phyloP scores from a whole-genome alignment of 2,329 filamentous ascomycete species.

The Aureobasidium pullulans region DNA sequence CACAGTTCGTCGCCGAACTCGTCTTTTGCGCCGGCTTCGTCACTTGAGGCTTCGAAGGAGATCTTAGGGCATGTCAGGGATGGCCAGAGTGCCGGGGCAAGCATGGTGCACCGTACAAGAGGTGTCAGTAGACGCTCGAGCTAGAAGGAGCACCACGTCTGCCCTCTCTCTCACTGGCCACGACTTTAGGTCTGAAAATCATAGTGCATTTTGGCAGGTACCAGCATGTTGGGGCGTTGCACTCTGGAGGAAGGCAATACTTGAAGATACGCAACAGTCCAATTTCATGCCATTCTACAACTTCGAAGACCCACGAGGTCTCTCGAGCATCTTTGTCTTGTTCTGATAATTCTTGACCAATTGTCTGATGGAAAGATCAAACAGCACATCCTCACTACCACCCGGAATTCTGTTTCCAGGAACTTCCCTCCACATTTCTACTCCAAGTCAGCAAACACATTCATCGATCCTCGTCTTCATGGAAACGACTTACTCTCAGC shows the following conservation, averaged over 20 bases:
- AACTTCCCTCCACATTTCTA: slow-evolving; percentile 57
- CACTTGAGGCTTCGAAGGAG: neutral
- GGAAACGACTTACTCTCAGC: slow-evolving; percentile 52
- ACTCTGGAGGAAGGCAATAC: no score
- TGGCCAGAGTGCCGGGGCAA: neutral
- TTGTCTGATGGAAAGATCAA: slow-evolving; percentile 63
- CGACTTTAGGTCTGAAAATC: no score
- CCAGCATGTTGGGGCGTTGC: no score
- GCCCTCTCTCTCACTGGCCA: no score
- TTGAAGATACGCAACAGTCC: no score
- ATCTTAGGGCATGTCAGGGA: neutral
- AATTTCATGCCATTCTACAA: slow-evolving; percentile 23
- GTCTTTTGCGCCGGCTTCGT: neutral
- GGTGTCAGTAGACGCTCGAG: neutral
- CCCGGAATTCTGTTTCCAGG: slow-evolving; percentile 45
- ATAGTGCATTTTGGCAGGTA: no score
- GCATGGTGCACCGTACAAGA: neutral
- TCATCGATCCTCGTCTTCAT: neutral
- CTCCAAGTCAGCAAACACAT: neutral
- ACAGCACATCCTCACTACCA: slow-evolving; percentile 65
- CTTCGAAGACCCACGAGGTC: slow-evolving; percentile 35
- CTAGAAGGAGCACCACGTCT: no score
- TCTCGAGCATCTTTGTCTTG: slow-evolving; percentile 48
- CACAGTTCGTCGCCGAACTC: neutral
- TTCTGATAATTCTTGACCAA: slow-evolving; percentile 61